A percentile compares a stretch with the other conserved stretches of the same genome.
Conservation (phyloP, 2,329 filamentous ascomycete genomes). For the Alternaria atra region DNA sequence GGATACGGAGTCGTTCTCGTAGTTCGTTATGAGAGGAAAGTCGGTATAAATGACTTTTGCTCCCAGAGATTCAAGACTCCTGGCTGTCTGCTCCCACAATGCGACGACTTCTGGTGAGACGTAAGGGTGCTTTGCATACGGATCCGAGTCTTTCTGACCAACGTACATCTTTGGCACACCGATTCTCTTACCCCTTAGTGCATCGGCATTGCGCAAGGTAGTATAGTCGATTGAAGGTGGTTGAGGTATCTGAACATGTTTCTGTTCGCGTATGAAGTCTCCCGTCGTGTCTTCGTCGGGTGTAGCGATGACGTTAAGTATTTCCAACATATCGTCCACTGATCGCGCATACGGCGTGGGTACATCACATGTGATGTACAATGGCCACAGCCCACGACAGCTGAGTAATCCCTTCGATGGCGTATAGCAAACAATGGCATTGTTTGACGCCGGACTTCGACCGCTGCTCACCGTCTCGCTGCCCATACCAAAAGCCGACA, state of each 20-base stretch:
- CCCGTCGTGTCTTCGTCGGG: conserved; percentile 54
- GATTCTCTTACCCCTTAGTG: conserved; percentile 57
- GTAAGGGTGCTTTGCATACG: conserved; percentile 46
- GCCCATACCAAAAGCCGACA: conserved; percentile 64
- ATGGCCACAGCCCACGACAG: conserved; percentile 63
- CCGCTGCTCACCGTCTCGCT: conserved; percentile 67
- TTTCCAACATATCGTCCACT: conserved; percentile 59
- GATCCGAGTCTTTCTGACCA: conserved; percentile 48
- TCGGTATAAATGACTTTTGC: conserved; percentile 56
- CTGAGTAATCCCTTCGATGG: conserved; percentile 63
- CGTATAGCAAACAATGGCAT: conserved; percentile 65
- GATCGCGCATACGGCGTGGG: conserved; percentile 63
- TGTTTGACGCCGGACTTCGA: conserved; percentile 65
- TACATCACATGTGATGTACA: conserved; percentile 66
- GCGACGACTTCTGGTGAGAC: conserved; percentile 52
- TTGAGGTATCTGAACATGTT: conserved; percentile 54
- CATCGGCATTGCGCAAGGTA: conserved; percentile 41
- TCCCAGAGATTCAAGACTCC: conserved; percentile 53
- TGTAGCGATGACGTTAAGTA: conserved; percentile 60
- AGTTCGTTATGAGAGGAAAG: conserved; percentile 58
- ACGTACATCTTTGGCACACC: conserved; percentile 63
- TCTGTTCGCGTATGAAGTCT: conserved; percentile 66
- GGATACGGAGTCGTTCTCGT: conserved; percentile 53
- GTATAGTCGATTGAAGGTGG: conserved; percentile 48
- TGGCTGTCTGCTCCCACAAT: conserved; percentile 45